A percentile compares a stretch with the other conserved stretches of the same genome.
phyloP scores from a whole-genome alignment of 164 flowering plant genomes.

The Cinnamomum micranthum region DNA sequence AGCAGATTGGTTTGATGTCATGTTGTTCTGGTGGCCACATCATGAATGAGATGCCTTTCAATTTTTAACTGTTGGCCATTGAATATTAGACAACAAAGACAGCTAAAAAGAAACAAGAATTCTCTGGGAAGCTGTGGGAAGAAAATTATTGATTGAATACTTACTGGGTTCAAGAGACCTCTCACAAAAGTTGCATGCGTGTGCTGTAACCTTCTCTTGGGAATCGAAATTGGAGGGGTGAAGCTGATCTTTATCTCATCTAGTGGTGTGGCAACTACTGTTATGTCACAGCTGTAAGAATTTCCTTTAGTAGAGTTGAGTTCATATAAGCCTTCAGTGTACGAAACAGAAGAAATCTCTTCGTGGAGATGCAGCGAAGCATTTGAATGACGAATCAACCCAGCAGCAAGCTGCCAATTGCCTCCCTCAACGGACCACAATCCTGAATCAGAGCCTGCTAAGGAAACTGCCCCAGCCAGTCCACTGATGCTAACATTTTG shows the following conservation, averaged over 20 bases:
- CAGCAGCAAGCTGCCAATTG: constrained; percentile 90
- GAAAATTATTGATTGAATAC: constrained; percentile 14
- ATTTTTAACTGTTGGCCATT: too few relatives aligned
- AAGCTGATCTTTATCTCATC: constrained; percentile 73
- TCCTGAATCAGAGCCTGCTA: constrained; percentile 89
- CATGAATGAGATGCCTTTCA: neutral
- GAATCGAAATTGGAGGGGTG: constrained; percentile 61
- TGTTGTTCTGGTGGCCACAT: neutral
- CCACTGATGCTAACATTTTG: constrained; percentile 88
- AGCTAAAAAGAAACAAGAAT: too few relatives aligned
- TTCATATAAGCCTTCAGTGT: constrained; percentile 54
- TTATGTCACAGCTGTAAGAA: constrained; percentile 64
- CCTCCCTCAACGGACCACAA: constrained; percentile 92
- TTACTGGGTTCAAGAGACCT: constrained; percentile 81
- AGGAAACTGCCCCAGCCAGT: constrained; percentile 92
- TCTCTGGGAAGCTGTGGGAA: too few relatives aligned
- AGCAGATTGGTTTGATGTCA: neutral
- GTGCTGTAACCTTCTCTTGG: constrained; percentile 73
- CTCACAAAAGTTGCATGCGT: constrained; percentile 87
- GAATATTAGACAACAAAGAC: too few relatives aligned
- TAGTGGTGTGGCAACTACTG: constrained; percentile 80
- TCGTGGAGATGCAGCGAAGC: constrained; percentile 70
- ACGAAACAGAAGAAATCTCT: constrained; percentile 65
- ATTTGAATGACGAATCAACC: constrained; percentile 66
- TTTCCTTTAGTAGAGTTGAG: constrained; percentile 71